Evolutionary conservation across 2,329 filamentous ascomycete species (phyloP).

Genomic region (Penicillium corylophilum): DNA sequence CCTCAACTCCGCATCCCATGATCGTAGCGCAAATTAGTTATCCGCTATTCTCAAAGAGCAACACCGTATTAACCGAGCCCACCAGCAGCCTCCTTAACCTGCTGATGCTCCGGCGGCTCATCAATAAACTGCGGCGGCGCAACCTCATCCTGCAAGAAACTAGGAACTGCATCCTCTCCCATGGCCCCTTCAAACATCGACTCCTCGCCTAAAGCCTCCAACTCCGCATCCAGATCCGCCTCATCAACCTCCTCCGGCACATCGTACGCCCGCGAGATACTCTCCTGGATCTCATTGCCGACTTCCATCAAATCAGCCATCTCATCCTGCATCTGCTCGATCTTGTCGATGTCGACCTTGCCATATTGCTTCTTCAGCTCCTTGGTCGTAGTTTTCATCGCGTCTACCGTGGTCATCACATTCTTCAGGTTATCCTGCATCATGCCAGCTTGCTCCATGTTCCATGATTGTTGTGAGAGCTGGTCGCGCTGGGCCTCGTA

Average conservation of each 20-base stretch:
- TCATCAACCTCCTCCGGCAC: conserved; percentile 97
- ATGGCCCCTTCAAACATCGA: conserved; percentile 77
- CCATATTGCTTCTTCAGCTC: conserved; percentile 90
- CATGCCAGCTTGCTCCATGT: conserved; percentile 97
- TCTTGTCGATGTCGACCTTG: conserved; percentile 96
- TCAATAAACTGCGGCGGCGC: conserved; percentile 85
- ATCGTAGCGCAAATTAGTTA: background rate
- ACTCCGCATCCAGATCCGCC: conserved; percentile 89
- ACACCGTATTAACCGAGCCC: conserved; percentile 28
- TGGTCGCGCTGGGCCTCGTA: conserved; percentile 94
- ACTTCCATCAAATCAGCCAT: conserved; percentile 98
- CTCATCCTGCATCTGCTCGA: conserved; percentile 96
- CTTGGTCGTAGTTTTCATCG: conserved; percentile 96
- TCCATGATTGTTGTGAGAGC: conserved; percentile 92
- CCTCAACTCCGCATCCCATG: background rate
- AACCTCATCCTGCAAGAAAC: conserved; percentile 86
- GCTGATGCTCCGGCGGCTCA: conserved; percentile 73
- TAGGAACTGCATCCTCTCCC: conserved; percentile 65
- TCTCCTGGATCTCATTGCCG: conserved; percentile 97
- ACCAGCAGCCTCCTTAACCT: conserved; percentile 77
- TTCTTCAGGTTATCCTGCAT: conserved; percentile 99
- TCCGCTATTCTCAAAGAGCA: background rate
- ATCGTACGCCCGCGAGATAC: conserved; percentile 85
- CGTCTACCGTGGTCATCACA: conserved; percentile 96
- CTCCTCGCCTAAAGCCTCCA: conserved; percentile 92